Evolutionary conservation across 768 basidiomycete genomes (phyloP), one percentile per base, ranked within the genome.

Genomic region (Lactarius vividus): DNA sequence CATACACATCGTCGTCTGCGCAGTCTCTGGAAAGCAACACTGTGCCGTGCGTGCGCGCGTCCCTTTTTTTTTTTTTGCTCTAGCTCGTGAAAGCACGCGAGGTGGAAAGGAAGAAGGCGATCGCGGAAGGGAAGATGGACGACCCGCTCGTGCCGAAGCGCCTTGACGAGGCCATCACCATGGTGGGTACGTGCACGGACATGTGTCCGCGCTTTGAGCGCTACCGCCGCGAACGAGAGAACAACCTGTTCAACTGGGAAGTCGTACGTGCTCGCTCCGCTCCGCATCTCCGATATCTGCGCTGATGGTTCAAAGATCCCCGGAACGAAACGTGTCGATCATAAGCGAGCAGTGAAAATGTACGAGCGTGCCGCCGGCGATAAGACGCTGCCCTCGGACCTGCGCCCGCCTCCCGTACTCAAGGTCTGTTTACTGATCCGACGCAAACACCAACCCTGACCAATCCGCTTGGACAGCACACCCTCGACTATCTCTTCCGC

Each of bases 201-300:
- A 97, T 98, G 94, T 98, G 96, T 74, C 95, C 96, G 3, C 85
- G 90, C 52, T 97, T 93, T 72, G 96, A 98, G 76, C 83, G 92
- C 31, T 95, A 96, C 75, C 83, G 94, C 69, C 83, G 96, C 42
- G 94, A 98, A 74, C 84, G 88, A 67, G 92, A 95, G 74, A 91
- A 92, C 74, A 92, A 94, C 70, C 81, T 98, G 1, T 89, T 91
- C 67, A 84, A 87, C 71, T 90, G 88, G 84, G 95, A 97, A 79
- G 86, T 83, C 68, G 92, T 96, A 77, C 69, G 90, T 81, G 6
- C 35, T 18, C 40, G 7, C 40, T 20, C 8, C 56, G 33, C 55
- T 37, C 66, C 20, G 58, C 61, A 61, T 59, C 53, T 60, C 42
- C 23, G 49, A 52, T 40, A 40, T 68, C 55, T 68, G 60, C 59